Conservation (phyloP, 371 early-diverging fungal genomes). For the Haplosporangium sp. region DNA sequence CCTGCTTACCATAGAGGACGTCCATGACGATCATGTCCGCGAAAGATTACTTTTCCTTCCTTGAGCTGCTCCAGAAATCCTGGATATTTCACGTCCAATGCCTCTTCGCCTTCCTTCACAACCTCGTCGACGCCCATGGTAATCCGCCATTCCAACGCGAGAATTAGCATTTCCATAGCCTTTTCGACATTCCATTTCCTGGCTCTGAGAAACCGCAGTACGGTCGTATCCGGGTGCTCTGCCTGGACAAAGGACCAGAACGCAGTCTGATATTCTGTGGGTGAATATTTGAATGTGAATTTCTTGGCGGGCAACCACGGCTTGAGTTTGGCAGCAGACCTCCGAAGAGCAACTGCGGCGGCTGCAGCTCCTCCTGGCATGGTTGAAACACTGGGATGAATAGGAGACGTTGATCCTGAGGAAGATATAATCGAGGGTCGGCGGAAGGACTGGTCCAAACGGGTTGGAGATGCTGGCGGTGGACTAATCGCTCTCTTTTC, state of each 20-base stretch:
- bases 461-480: constrained; percentile 43
- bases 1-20: constrained; percentile 66
- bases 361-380: constrained; percentile 37
- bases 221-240: constrained; percentile 70
- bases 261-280: constrained; percentile 48
- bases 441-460: constrained; percentile 34
- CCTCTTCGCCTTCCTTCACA: constrained; percentile 66
- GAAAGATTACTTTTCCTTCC: constrained; percentile 63
- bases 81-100: constrained; percentile 58
- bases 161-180: constrained; percentile 69
- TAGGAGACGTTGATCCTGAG: constrained; percentile 21
- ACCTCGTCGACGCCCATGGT: constrained; percentile 65
- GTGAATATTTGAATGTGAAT: constrained; percentile 48
- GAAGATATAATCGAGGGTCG: constrained; percentile 42
- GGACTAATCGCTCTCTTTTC: constrained; percentile 32
- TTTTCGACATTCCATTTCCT: constrained; percentile 77
- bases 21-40: constrained; percentile 65
- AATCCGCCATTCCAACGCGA: constrained; percentile 72
- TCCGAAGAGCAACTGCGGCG: constrained; percentile 33
- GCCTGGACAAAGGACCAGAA: constrained; percentile 70
- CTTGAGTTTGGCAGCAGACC: constrained; percentile 42
- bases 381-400: constrained; percentile 2
- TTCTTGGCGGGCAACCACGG: constrained; percentile 51
- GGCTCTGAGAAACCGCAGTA: constrained; percentile 75
- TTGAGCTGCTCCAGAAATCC: constrained; percentile 62